These are phyloP conservation scores for Aspergillus caelatus DNA, from an alignment of 2,329 filamentous ascomycete species.

Conservation along the genomic window DNA sequence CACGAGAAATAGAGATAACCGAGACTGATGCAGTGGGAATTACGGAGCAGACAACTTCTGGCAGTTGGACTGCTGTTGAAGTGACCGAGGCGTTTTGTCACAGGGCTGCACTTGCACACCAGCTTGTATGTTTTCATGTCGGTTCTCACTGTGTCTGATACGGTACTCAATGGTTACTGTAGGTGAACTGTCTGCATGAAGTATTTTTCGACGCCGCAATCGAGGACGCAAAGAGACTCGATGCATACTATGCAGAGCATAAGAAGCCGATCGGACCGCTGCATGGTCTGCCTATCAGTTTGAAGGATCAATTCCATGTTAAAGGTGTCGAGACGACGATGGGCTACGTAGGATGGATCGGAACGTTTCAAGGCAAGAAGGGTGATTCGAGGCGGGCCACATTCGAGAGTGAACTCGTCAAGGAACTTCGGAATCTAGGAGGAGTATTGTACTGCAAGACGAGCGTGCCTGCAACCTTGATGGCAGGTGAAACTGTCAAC, in stretches of 20 bases:
- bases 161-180: neutral
- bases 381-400: slow-evolving; percentile 53
- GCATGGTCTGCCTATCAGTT: slow-evolving; percentile 63
- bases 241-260: slow-evolving; percentile 48
- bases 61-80: slow-evolving; percentile 59
- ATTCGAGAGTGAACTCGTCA: slow-evolving; percentile 62
- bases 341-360: slow-evolving; percentile 69
- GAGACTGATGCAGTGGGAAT: slow-evolving; percentile 62
- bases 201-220: slow-evolving; percentile 59
- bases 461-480: slow-evolving; percentile 57
- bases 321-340: slow-evolving; percentile 59
- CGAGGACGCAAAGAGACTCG: slow-evolving; percentile 51
- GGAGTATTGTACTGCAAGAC: slow-evolving; percentile 61
- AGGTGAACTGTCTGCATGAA: slow-evolving; percentile 57
- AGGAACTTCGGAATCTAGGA: slow-evolving; percentile 55
- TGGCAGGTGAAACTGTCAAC: slow-evolving; percentile 64
- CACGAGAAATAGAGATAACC: slow-evolving; percentile 62
- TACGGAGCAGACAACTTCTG: slow-evolving; percentile 55
- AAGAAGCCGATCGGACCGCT: slow-evolving; percentile 58
- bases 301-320: slow-evolving; percentile 54
- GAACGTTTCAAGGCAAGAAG: slow-evolving; percentile 59
- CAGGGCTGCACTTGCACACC: slow-evolving; percentile 60
- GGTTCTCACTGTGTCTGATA: neutral
- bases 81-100: slow-evolving; percentile 61
- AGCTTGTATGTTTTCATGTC: slow-evolving; percentile 48